Percentiles rank a stretch among this genome's conserved stretches.
Conservation (phyloP, 2,329 filamentous ascomycete genomes). For the Xylariales sp. region DNA sequence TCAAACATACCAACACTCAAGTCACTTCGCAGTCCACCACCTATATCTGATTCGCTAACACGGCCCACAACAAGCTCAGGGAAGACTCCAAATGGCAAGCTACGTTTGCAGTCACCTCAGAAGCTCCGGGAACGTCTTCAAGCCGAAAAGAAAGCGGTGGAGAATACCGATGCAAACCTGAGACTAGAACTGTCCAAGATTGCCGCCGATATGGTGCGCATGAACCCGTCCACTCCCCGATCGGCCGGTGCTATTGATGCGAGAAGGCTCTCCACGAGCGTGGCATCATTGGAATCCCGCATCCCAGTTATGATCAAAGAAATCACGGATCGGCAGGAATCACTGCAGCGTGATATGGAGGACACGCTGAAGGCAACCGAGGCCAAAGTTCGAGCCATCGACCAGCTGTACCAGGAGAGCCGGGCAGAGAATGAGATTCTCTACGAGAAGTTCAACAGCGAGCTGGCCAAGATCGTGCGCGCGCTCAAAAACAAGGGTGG, state of each 20-base stretch:
- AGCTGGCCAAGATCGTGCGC: slow-evolving; percentile 77
- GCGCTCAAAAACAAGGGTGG: slow-evolving; percentile 68
- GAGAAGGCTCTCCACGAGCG: slow-evolving; percentile 47
- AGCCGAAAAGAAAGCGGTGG: slow-evolving; percentile 71
- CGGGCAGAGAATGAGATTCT: slow-evolving; percentile 89
- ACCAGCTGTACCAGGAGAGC: slow-evolving; percentile 79
- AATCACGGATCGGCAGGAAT: slow-evolving; percentile 55
- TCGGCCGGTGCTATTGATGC: slow-evolving; percentile 37
- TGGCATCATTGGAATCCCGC: slow-evolving; percentile 64
- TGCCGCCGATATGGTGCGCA: slow-evolving; percentile 68
- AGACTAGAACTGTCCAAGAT: slow-evolving; percentile 76
- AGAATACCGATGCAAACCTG: slow-evolving; percentile 64
- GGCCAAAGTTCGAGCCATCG: slow-evolving; percentile 73
- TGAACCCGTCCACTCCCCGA: slow-evolving; percentile 37
- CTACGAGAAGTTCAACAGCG: slow-evolving; percentile 89
- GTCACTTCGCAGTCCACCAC: slow-evolving; percentile 16
- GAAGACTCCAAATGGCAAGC: slow-evolving; percentile 43
- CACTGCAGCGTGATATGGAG: slow-evolving; percentile 68
- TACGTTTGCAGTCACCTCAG: slow-evolving; percentile 67
- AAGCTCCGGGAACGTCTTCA: slow-evolving; percentile 82
- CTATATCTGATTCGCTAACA: slow-evolving; percentile 5
- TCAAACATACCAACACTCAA: slow-evolving; percentile 51
- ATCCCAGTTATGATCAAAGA: slow-evolving; percentile 58
- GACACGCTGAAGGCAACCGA: slow-evolving; percentile 69
- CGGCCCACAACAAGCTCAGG: slow-evolving; percentile 30